These are phyloP conservation scores for Noccaea caerulescens DNA, from an alignment of 345 rosid species.

Conservation along the genomic window DNA sequence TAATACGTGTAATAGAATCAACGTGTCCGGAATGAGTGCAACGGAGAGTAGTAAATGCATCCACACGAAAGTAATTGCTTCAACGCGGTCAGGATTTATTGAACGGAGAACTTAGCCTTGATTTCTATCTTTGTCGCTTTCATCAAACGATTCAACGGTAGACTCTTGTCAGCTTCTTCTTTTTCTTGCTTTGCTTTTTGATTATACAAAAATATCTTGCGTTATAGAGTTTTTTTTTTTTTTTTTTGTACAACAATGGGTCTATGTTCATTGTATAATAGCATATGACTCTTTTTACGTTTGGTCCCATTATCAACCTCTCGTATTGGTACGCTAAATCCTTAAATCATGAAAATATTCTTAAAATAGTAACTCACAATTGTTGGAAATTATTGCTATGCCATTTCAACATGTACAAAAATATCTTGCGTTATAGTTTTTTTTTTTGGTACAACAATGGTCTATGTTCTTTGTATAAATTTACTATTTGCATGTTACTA, in stretches of 20 bases:
- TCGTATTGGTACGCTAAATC: slow-evolving; percentile 17
- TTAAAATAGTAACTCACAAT: neutral
- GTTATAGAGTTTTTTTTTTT: neutral
- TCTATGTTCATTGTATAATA: neutral
- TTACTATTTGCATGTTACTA: slow-evolving; percentile 31
- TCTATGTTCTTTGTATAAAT: neutral
- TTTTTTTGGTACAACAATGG: neutral
- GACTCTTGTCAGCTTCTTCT: neutral
- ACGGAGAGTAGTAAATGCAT: slow-evolving; percentile 8
- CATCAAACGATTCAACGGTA: neutral
- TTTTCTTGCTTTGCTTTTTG: neutral
- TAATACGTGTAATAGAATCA: neutral
- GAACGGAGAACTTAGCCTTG: slow-evolving; percentile 1
- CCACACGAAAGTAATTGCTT: slow-evolving; percentile 4
- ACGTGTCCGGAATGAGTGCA: neutral
- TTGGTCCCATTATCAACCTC: slow-evolving; percentile 20
- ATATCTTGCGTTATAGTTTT: neutral
- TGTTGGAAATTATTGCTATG: neutral
- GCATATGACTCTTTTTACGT: slow-evolving; percentile 22
- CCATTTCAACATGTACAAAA: neutral
- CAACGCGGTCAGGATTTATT: neutral
- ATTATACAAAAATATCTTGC: neutral
- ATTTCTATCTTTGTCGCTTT: slow-evolving; percentile 1
- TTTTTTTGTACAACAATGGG: neutral
- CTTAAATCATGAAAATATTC: neutral